A percentile compares a stretch with the other conserved stretches of the same genome.
phyloP scores from a whole-genome alignment of 106 monocot species.

The Acorus gramineus region DNA sequence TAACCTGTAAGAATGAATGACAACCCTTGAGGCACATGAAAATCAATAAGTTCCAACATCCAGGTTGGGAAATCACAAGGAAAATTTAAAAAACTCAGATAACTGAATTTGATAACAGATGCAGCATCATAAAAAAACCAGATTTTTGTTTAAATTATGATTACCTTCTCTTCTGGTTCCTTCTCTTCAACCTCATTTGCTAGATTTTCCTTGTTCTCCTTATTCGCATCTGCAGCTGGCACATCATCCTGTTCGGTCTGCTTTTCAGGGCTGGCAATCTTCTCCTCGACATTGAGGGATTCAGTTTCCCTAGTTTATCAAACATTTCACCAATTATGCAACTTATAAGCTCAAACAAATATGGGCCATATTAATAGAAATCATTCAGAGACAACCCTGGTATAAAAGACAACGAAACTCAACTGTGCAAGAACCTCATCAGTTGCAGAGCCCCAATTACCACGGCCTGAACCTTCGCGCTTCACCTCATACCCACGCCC shows the following conservation, averaged over 20 bases:
- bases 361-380: not conserved
- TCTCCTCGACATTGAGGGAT: slow-evolving; percentile 19
- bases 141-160: not conserved
- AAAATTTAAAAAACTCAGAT: too few species aligned
- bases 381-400: not conserved
- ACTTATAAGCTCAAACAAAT: not conserved
- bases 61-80: too few species aligned
- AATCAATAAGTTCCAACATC: too few species aligned
- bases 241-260: slow-evolving; percentile 14
- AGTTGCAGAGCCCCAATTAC: slow-evolving; percentile 31
- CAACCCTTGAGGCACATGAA: too few species aligned
- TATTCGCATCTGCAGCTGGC: slow-evolving; percentile 17
- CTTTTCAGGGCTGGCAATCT: slow-evolving; percentile 26
- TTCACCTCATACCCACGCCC: slow-evolving; percentile 33
- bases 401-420: slow-evolving; percentile 9
- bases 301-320: slow-evolving; percentile 27
- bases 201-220: slow-evolving; percentile 20
- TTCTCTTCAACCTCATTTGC: slow-evolving; percentile 31
- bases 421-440: slow-evolving; percentile 37
- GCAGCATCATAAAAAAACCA: not conserved
- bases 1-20: too few species aligned
- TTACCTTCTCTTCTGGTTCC: slow-evolving; percentile 53
- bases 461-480: slow-evolving; percentile 28
- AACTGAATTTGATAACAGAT: too few species aligned
- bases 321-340: not conserved